Base-by-base conservation (phyloP, 2,329 filamentous ascomycete genomes). In the Trichoderma guizhouense region DNA sequence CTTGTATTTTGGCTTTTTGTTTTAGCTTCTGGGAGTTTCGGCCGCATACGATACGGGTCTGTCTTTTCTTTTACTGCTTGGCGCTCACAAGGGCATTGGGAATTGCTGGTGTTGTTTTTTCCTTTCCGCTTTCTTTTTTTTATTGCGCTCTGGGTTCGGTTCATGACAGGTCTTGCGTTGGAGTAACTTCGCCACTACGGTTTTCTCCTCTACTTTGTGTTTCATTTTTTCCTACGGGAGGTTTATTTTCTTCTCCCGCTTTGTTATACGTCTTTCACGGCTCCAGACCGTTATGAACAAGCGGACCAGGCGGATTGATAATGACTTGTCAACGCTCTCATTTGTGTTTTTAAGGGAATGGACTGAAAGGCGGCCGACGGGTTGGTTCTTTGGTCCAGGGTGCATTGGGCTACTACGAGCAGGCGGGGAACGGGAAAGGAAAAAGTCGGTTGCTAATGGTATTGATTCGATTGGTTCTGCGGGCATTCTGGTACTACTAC, bases 211-310 rank as follows among this genome's bases (percentile, higher is more conserved):
- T 53, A 53, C 51, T 64, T 63, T 66, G 69, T 47, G 62, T 43
- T 65, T 57, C n/a, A 39, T 63, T 63, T 63, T 63, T 32, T 32
- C 30, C n/a, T 51, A 34, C 30, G 47, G 57, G 47, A 53, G 57
- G 28, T 51, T 66, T 51, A 5, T 15, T 30, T 53, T 62, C 15
- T 57, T 66, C 47, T 36, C 34, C 53, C 55, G 34, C 61, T 64
- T 58, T 60, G 63, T 57, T 69, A 57, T 39, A 69, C 24, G 62
- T 67, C 57, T 72, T 24, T 47, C 24, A 66, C 64, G 71, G 71
- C 71, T 66, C 63, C 71, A 72, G 64, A 69, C 71, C 71, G 71
- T 67, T 51, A 57, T 57, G 71, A 67, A 61, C 64, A 63, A 63
- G 65, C 47, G 57, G 71, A 63, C 63, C 47, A 57, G 68, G 58